Base-by-base conservation (phyloP, 2,329 filamentous ascomycete species). In the Sporothrix globosa region DNA sequence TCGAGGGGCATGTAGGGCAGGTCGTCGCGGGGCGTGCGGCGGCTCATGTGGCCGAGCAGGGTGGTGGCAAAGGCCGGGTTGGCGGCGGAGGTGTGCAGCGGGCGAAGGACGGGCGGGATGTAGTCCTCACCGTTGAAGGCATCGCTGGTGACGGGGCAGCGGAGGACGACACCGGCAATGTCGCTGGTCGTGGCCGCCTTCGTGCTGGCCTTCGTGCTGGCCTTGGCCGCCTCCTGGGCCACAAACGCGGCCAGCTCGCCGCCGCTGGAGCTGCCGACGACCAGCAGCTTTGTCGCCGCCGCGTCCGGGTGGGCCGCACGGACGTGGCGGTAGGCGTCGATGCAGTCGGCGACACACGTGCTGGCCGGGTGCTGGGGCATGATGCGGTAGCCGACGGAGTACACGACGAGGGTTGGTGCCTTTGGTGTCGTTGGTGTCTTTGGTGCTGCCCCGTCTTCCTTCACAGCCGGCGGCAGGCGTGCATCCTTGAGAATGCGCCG, bases 71-170 rank as follows among this genome's bases (percentile, higher is more conserved):
- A 85, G 1, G 74, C 74, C 3, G 76, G 71, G 1, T 78, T 75
- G 67, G 77, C 77, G 5, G 78, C 78, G 61, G 80, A 83, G 1
- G 79, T 83, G 74, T 85, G 83, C 41, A 78, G 74, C 0, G 72
- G 63, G 2, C 76, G 77, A 24, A 84, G 75, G 6, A 69, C 60
- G 21, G 75, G 72, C 0, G 82, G 83, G 4, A 85, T 76, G 61
- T 79, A 80, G 5, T 77, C 77, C 0, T 71, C 68, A 21, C 78
- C 79, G 24, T 78, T 79, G 39, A 80, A 81, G 19, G 80, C 78
- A 74, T 85, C 83, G 69, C 78, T 81, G 2, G 82, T 84, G 30
- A 86, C 83, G 1, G 84, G 83, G 24, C 83, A 82, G 66, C 83
- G 78, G n/a, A 85, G 76, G 4, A 84, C 72, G 4, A 84, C 77